Evolutionary conservation across 495 filamentous ascomycete species (phyloP).

Genomic region (Aspergillus homomorphus): DNA sequence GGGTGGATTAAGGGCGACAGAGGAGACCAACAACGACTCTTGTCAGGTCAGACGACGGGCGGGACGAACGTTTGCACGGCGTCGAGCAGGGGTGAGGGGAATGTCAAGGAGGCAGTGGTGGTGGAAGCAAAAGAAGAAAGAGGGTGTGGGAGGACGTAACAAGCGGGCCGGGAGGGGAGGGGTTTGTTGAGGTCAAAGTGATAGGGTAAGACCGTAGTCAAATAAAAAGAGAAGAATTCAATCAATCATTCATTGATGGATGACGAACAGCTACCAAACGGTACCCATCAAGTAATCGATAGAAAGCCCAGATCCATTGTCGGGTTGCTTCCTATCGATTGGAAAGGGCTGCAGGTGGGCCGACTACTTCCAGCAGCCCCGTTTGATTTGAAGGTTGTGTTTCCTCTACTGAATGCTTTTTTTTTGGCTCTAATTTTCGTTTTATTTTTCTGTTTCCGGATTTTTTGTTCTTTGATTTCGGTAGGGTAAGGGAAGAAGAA

Average conservation of each 20-base stretch:
- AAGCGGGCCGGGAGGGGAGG: conserved; percentile 26
- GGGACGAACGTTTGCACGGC: conserved; percentile 23
- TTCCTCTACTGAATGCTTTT: neutral
- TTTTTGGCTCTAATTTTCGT: conserved; percentile 1
- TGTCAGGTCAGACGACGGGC: conserved; percentile 3
- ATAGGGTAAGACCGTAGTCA: conserved; percentile 12
- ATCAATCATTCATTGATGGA: neutral
- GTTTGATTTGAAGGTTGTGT: conserved; percentile 6
- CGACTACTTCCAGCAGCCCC: conserved; percentile 14
- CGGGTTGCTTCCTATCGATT: conserved; percentile 19
- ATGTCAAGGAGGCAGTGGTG: neutral
- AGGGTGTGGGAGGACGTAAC: conserved; percentile 14
- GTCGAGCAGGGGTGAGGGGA: conserved; percentile 16
- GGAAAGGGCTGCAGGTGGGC: conserved; percentile 20
- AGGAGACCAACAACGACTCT: conserved; percentile 5
- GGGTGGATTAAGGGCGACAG: conserved; percentile 6
- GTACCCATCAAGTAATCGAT: conserved; percentile 19
- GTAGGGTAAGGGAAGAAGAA: neutral
- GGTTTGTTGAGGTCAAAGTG: conserved; percentile 21
- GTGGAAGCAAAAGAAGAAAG: conserved; percentile 1
- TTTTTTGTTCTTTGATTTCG: neutral
- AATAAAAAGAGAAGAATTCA: conserved; percentile 5
- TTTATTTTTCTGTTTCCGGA: conserved; percentile 5
- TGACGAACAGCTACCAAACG: conserved; percentile 19
- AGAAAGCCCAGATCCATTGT: conserved; percentile 13